These are phyloP conservation scores for Beauveria pseudobassiana DNA, from an alignment of 2,329 filamentous ascomycete species.

Conservation along the genomic window DNA sequence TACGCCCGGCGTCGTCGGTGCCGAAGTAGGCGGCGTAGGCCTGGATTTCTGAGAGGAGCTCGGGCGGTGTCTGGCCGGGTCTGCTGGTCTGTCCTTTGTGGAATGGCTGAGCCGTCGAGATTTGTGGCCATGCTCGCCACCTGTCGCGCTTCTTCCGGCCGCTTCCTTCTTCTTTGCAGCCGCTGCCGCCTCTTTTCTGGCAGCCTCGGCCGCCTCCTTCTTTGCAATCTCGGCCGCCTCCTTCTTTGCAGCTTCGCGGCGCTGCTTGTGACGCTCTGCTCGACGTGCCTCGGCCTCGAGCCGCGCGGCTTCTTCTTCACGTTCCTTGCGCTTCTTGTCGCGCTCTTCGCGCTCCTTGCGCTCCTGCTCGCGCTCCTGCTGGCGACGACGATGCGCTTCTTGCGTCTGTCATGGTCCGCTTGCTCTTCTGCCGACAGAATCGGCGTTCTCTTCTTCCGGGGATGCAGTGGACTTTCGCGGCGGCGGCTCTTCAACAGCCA, in stretches of 20 bases:
- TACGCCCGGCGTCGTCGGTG: neutral
- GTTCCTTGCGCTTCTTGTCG: conserved; percentile 10
- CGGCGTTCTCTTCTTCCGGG: conserved; percentile 27
- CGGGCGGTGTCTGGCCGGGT: neutral
- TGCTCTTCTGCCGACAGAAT: conserved; percentile 32
- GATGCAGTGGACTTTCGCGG: neutral
- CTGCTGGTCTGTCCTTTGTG: conserved; percentile 23
- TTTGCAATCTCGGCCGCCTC: neutral
- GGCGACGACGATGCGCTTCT: conserved; percentile 30
- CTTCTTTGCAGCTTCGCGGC: neutral
- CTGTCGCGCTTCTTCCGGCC: neutral
- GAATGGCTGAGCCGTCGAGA: conserved; percentile 36
- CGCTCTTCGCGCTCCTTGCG: conserved; percentile 13
- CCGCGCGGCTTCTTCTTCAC: neutral
- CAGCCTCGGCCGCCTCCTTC: neutral
- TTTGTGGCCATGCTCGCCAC: conserved; percentile 17
- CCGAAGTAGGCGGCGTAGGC: neutral
- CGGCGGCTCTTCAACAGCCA: neutral
- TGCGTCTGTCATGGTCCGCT: conserved; percentile 41
- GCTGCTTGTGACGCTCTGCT: neutral
- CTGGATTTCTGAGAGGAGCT: neutral
- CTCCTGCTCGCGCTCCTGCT: conserved; percentile 12
- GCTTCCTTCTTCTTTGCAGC: neutral
- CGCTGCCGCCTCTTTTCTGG: conserved; percentile 4
- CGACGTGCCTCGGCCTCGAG: conserved; percentile 12